Evolutionary conservation across 2,329 filamentous ascomycete species (phyloP).

Genomic region (Orbilia blumenaviensis): DNA sequence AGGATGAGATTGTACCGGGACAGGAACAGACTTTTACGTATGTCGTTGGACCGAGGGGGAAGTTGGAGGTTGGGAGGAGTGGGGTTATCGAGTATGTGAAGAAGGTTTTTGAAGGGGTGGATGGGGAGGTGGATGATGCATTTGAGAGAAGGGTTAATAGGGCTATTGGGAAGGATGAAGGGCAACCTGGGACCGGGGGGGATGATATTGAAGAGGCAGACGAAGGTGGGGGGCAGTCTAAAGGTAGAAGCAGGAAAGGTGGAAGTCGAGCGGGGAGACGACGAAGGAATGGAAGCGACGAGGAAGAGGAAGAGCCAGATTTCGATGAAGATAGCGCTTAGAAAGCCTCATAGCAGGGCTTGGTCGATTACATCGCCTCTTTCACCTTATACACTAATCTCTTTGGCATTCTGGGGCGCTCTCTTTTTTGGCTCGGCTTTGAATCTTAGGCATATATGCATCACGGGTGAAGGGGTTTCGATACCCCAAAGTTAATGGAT

Average conservation of each 20-base stretch:
- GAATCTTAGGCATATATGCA: background rate
- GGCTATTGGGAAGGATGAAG: conserved; percentile 40
- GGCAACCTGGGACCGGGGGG: background rate
- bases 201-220: background rate
- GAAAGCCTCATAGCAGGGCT: too few relatives aligned
- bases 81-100: conserved; percentile 76
- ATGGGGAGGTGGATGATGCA: conserved; percentile 23
- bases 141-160: conserved; percentile 43
- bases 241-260: conserved; percentile 5
- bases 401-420: background rate
- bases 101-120: conserved; percentile 60
- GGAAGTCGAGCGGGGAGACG: background rate
- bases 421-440: background rate
- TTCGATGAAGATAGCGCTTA: background rate
- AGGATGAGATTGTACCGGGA: conserved; percentile 68
- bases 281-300: conserved; percentile 5
- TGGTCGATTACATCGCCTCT: background rate
- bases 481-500: too few relatives aligned
- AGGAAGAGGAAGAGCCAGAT: conserved; percentile 25
- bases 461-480: too few relatives aligned
- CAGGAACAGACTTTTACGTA: conserved; percentile 83
- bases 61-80: conserved; percentile 80
- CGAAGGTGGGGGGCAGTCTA: background rate
- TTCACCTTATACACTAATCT: background rate
- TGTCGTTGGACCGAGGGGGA: conserved; percentile 83